Base-by-base conservation (phyloP, 106 monocot species). In the Vanilla planifolia region DNA sequence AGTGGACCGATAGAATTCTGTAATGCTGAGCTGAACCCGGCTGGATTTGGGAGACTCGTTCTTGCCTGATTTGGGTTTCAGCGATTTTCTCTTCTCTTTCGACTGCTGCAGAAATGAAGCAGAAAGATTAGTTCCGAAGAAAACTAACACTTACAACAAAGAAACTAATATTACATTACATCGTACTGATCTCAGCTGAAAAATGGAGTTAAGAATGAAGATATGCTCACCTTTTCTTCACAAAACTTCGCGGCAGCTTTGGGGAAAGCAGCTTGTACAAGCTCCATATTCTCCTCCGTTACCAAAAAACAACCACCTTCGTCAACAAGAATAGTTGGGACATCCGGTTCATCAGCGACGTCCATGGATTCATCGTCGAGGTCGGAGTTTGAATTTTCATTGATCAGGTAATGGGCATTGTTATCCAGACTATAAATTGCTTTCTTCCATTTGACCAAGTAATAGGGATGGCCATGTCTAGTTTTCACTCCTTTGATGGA, bases 391-490 rank as follows among this genome's bases (percentile, higher is more conserved):
- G 57, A 28, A 63, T 72, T 56, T 48, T 76, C 71, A 58, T n/a
- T 26, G 33, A 76, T 60, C 1, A 55, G 26, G 20, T n/a, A 47
- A n/a, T 41, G 34, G 22, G 34, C 45, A 22, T 8, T 3, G 29
- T 13, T 7, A 9, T 16, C 57, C 7, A 36, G 45, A 52, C 16
- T 61, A 43, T 21, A 19, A 19, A 35, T 14, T 40, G 27, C 64
- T 64, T 73, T 87, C 75, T 77, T 87, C 92, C 98, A 98, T 71
- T 92, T 98, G 48, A 98, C 84, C 51, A 88, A 51, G 61, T 88
- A 98, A 75, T 61, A 88, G 19, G 76, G 85, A 20, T 78, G 74
- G 48, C 78, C 79, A 57, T 75, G 66, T 68, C 79, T 71, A 55
- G 77, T 80, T 48, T 92, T 98, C 14, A 82, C 66, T 47, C 98